Percentiles rank a stretch among this genome's conserved stretches.
Evolutionary conservation across 148 eudicot species (phyloP).

Genomic region (Rhododendron henanense): DNA sequence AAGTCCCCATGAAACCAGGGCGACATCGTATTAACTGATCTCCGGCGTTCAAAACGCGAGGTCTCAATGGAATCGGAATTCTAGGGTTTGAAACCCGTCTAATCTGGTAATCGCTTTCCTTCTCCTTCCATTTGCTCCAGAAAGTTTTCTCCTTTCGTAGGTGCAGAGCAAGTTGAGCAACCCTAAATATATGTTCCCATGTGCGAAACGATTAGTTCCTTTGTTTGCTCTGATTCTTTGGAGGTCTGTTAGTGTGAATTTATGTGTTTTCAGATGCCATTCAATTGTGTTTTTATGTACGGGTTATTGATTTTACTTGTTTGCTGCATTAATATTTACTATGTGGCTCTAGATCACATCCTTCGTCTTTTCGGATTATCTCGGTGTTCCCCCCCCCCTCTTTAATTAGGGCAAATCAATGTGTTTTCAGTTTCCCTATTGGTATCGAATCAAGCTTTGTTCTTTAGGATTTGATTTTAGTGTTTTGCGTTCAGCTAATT

Average conservation of each 20-base stretch:
- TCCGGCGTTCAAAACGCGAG: too few relatives aligned
- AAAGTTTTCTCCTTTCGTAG: neutral
- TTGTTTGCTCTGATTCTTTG: neutral
- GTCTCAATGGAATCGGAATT: neutral
- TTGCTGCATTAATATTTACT: neutral
- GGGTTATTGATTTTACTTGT: neutral
- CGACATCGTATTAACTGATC: too few relatives aligned
- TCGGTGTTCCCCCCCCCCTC: neutral
- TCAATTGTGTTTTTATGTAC: neutral
- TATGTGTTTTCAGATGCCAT: neutral
- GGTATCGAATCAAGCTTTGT: neutral
- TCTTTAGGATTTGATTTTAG: conserved; percentile 8
- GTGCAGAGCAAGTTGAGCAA: neutral
- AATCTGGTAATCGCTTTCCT: neutral
- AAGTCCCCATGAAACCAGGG: too few relatives aligned
- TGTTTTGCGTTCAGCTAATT: neutral
- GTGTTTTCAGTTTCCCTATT: neutral
- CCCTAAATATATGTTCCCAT: neutral
- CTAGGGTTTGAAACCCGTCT: conserved; percentile 6
- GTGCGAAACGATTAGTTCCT: neutral
- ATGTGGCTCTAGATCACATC: neutral
- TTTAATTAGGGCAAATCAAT: neutral
- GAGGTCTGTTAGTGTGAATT: neutral
- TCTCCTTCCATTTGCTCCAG: neutral
- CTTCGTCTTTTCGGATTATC: neutral